Evolutionary conservation across 345 rosid genomes (phyloP), one percentile per base, ranked within the genome.

Genomic region (Eucalyptus viminalis): DNA sequence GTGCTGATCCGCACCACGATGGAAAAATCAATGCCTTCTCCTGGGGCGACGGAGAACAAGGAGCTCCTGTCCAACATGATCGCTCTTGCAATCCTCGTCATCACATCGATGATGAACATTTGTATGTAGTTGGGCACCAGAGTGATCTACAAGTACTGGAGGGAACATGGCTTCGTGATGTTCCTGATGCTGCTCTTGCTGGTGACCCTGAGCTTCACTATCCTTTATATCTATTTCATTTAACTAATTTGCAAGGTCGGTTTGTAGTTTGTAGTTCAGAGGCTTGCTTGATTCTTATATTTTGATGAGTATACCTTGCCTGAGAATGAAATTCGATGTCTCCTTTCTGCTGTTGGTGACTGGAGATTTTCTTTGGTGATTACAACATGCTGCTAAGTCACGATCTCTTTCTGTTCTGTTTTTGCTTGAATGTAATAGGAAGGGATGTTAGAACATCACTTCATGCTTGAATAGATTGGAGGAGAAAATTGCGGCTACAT

Each of bases 1-100:
- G 96, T 90, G 91, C 91, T 97, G 86, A 92, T 96, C 83, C 96
- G 98, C 86, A 95, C 96, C 0, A 90, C 91, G 25, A 95, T 97
- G 94, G 98, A 95, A 45, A 95, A 97, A 85, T 94, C 96, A 16
- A 96, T 96, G 98, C 98, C 98, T 76, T 97, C 98, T 88, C 90
- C 96, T 1, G 97, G 98, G 91, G 86, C 92, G 14, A 96, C 96
- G 97, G 95, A 94, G 34, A 93, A 91, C 86, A 69, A 87, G 21
- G 99, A 97, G 88, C 91, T 96, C 17, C 40, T 80, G 40, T 92
- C 90, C 88, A 96, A 97, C 83, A 88, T 97, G 49, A 86, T 96
- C 12, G 98, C 99, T 72, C 80, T 96, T 56, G 98, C 88, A 17
- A 97, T 96, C 60, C 96, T 97, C 40, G 97, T 97, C 5, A 80